Base-by-base conservation (phyloP, 805 yeast species). In the Candida dendrica region DNA sequence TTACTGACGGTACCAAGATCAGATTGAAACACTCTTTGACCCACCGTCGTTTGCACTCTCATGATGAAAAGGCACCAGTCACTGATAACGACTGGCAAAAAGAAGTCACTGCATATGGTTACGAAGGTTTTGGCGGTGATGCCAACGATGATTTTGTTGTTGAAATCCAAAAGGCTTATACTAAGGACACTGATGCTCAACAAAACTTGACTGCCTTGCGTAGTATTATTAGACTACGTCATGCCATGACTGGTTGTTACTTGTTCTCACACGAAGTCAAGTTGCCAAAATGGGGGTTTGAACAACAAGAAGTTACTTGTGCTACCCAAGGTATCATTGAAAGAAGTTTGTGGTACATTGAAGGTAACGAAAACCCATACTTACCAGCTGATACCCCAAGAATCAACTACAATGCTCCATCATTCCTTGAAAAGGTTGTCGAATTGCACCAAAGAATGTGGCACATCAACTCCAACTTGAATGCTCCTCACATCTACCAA, bases 301-400 rank as follows among this genome's bases (percentile, higher is more conserved):
- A 79, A 47, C 95, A 85, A 62, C 90, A 81, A 61, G 95, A 85
- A 66, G 95, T 85, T 41, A 78, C 90, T 3, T 75, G 90, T 66
- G 88, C 95, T 31, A 61, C 74, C 16, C 83, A 78, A 51, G 93
- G 90, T 60, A 68, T 71, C 42, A 65, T 75, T 43, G 68, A 74
- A 15, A 71, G 80, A 52, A 68, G 80, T 30, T 68, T 75, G 48
- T 85, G 91, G 91, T 80, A 82, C 61, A 66, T 85, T 52, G 95
- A 85, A 65, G 71, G 77, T 44, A 84, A 84, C 63, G 67, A 60
- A 40, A 82, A 83, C 54, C 62, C 60, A 42, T 66, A 65, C 46
- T 53, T 77, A 43, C 64, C 66, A 26, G 58, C 45, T 19, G 71
- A 65, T 43, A 69, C 77, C 37, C 72, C 68, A 51, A 66, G 69